Percentiles rank a stretch among this genome's conserved stretches.
Conservation (phyloP, 306 rosid genomes). For the Lathyrus sativus region DNA sequence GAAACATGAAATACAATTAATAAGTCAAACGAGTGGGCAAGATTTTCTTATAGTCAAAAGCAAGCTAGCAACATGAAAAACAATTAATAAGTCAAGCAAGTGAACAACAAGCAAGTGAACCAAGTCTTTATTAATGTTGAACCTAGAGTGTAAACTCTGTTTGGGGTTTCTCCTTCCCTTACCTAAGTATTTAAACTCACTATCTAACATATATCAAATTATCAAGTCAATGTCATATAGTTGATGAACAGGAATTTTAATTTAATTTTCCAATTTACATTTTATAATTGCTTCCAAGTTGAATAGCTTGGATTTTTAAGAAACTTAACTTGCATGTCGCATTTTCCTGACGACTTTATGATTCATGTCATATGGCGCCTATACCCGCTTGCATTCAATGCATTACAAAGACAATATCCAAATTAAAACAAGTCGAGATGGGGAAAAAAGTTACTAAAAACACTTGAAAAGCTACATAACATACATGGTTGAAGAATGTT, state of each 20-base stretch:
- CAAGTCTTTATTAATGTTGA: slow-evolving; percentile 5
- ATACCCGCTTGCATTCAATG: neutral
- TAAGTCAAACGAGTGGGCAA: neutral
- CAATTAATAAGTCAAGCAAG: neutral
- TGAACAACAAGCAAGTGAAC: neutral
- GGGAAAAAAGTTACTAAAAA: slow-evolving; percentile 9
- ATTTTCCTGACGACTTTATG: neutral
- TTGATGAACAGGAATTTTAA: neutral
- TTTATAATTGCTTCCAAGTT: slow-evolving; percentile 3
- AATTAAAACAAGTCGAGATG: slow-evolving; percentile 14
- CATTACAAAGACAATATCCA: slow-evolving; percentile 17
- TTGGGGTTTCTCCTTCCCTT: neutral
- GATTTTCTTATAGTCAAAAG: neutral
- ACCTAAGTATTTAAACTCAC: neutral
- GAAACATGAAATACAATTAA: slow-evolving; percentile 7
- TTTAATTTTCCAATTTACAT: slow-evolving; percentile 8
- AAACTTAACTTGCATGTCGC: slow-evolving; percentile 2
- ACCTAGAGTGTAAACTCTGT: neutral
- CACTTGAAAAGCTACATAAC: neutral
- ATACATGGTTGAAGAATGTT: slow-evolving; percentile 20
- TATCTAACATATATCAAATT: slow-evolving; percentile 8
- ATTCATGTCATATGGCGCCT: slow-evolving; percentile 1
- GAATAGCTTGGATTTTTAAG: slow-evolving; percentile 14
- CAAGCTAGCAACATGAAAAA: slow-evolving; percentile 4
- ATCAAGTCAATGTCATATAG: slow-evolving; percentile 20